phyloP scores from a whole-genome alignment of 345 rosid species.

The Aethionema arabicum region DNA sequence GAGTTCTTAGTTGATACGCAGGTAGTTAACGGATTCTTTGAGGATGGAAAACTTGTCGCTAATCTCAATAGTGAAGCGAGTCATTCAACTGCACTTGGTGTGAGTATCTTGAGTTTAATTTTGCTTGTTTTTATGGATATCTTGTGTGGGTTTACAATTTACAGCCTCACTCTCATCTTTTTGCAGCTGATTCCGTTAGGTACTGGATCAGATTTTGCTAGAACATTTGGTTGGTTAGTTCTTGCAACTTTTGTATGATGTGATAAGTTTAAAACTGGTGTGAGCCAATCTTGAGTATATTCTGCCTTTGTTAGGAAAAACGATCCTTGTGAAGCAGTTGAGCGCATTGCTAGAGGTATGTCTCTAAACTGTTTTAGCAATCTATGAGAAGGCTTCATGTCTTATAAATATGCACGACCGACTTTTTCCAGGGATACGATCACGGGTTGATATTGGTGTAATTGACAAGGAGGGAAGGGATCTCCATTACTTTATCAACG shows the following conservation, averaged over 20 bases:
- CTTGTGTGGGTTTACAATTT: background rate
- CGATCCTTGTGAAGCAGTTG: slow-evolving; percentile 80
- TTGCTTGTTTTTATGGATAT: slow-evolving; percentile 1
- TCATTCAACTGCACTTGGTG: slow-evolving; percentile 86
- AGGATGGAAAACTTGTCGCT: slow-evolving; percentile 68
- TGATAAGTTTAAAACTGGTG: background rate
- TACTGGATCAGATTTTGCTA: slow-evolving; percentile 92
- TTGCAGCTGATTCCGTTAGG: slow-evolving; percentile 89
- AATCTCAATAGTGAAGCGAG: slow-evolving; percentile 45
- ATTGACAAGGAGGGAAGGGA: slow-evolving; percentile 53
- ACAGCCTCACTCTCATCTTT: background rate
- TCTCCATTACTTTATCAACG: slow-evolving; percentile 80
- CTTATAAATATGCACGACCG: slow-evolving; percentile 15
- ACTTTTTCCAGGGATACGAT: slow-evolving; percentile 60
- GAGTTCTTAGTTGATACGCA: slow-evolving; percentile 30
- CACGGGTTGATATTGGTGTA: slow-evolving; percentile 72
- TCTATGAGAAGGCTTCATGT: background rate
- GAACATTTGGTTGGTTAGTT: slow-evolving; percentile 95
- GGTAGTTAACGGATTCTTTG: slow-evolving; percentile 97
- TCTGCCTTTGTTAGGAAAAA: slow-evolving; percentile 58
- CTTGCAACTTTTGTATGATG: slow-evolving; percentile 20
- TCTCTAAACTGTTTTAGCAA: slow-evolving; percentile 1
- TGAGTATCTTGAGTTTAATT: slow-evolving; percentile 42
- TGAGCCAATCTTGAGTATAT: slow-evolving; percentile 7
- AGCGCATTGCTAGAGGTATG: slow-evolving; percentile 77